These are phyloP conservation scores for Acanthamoeba triangularis DNA, from an alignment of 208 protist genomes.

Conservation along the genomic window DNA sequence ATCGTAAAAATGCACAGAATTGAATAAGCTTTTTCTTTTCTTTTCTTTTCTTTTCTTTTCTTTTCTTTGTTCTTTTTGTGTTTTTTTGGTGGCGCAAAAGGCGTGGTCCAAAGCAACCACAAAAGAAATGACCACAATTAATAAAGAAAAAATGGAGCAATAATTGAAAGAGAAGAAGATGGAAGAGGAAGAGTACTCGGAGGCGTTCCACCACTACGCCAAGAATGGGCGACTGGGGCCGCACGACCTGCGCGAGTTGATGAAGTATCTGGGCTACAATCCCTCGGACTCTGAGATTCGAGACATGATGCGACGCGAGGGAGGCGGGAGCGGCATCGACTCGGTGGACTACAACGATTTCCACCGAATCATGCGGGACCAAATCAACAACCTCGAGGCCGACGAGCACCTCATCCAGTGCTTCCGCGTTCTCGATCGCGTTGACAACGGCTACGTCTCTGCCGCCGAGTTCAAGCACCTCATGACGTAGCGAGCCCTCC, in stretches of 20 bases:
- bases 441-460: conserved; percentile 88
- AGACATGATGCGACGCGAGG: conserved; percentile 97
- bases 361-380: conserved; percentile 83
- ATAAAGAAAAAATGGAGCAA: conserved; percentile 54
- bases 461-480: conserved; percentile 93
- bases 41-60: no score
- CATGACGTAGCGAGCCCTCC: conserved; percentile 85
- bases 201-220: conserved; percentile 67
- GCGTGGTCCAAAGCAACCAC: background rate
- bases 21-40: no score
- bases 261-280: conserved; percentile 75
- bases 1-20: no score
- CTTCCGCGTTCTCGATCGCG: conserved; percentile 90
- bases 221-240: conserved; percentile 54
- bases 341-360: conserved; percentile 98
- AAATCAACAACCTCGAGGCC: conserved; percentile 87
- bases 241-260: conserved; percentile 47
- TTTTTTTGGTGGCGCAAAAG: no score
- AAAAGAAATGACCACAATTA: background rate
- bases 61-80: no score
- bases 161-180: no score
- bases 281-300: conserved; percentile 92
- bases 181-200: conserved; percentile 76
- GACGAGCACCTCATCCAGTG: conserved; percentile 92
- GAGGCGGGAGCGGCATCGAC: conserved; percentile 96